A percentile compares a stretch with the other conserved stretches of the same genome.
phyloP scores from a whole-genome alignment of 129 eudicot genomes.

The Escallonia rubra region DNA sequence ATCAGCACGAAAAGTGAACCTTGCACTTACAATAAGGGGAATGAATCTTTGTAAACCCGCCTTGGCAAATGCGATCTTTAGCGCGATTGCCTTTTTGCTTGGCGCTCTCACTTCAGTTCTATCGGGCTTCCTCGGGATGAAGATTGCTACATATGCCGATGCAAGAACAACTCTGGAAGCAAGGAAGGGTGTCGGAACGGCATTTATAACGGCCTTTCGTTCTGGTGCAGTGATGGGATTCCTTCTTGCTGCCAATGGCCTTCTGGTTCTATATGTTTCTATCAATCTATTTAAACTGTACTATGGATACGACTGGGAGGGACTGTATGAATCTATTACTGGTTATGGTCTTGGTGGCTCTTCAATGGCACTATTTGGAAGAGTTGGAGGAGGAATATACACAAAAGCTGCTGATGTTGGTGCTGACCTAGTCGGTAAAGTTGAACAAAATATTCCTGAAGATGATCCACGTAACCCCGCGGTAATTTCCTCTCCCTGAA shows the following conservation, averaged over 20 bases:
- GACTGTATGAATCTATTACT: constrained; percentile 41
- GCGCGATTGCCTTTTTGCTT: constrained; percentile 37
- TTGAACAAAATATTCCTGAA: constrained; percentile 19
- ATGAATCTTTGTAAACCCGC: constrained; percentile 36
- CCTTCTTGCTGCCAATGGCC: constrained; percentile 46
- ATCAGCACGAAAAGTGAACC: constrained; percentile 29
- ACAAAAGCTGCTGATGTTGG: constrained; percentile 50
- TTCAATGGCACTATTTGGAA: constrained; percentile 42
- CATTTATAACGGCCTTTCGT: constrained; percentile 36
- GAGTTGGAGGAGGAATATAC: constrained; percentile 48
- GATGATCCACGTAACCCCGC: constrained; percentile 25
- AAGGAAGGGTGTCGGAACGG: constrained; percentile 38
- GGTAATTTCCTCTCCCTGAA: constrained; percentile 2
- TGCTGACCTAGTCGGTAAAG: constrained; percentile 38
- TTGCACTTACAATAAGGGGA: constrained; percentile 28
- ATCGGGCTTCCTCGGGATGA: constrained; percentile 47
- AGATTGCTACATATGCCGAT: constrained; percentile 42
- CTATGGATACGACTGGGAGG: constrained; percentile 49
- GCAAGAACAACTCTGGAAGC: constrained; percentile 45
- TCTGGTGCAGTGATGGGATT: constrained; percentile 50
- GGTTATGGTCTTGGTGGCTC: constrained; percentile 46
- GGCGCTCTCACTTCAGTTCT: constrained; percentile 41
- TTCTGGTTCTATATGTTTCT: constrained; percentile 32
- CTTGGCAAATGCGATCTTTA: constrained; percentile 37
- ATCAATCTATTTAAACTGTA: constrained; percentile 37